phyloP scores from a whole-genome alignment of 768 basidiomycete genomes.

The Udeniomyces megalosporus region DNA sequence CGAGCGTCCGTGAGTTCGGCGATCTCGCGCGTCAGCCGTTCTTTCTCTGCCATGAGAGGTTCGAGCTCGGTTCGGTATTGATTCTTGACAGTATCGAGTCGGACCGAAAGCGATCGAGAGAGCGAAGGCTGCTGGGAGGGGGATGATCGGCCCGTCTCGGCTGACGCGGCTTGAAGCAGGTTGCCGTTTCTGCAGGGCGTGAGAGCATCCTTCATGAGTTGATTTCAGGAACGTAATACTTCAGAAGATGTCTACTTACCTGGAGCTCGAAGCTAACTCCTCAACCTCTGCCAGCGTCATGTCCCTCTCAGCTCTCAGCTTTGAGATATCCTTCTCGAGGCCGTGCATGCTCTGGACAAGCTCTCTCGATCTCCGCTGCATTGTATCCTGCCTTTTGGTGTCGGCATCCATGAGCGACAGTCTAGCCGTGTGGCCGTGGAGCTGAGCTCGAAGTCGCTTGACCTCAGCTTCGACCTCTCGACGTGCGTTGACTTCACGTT shows the following conservation, averaged over 20 bases:
- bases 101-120: constrained; percentile 57
- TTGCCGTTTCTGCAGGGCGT: not conserved
- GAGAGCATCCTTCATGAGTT: too few relatives aligned
- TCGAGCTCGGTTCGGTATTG: constrained; percentile 78
- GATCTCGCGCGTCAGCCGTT: constrained; percentile 62
- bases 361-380: constrained; percentile 63
- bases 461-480: constrained; percentile 88
- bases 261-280: constrained; percentile 54
- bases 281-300: constrained; percentile 85
- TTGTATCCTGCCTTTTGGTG: constrained; percentile 52
- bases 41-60: constrained; percentile 65
- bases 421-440: constrained; percentile 77
- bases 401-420: constrained; percentile 74
- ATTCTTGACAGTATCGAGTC: constrained; percentile 69
- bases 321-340: constrained; percentile 71
- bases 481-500: constrained; percentile 69
- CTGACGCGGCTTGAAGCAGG: not conserved
- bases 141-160: not conserved
- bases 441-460: constrained; percentile 59
- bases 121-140: constrained; percentile 20
- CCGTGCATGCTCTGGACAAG: constrained; percentile 55
- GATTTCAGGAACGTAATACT: not conserved
- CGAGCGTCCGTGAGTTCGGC: constrained; percentile 69
- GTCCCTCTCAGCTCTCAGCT: constrained; percentile 75
- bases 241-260: constrained; percentile 36